Percentiles rank a stretch among this genome's conserved stretches.
Evolutionary conservation across 176 grass and related monocot species (phyloP).

Genomic region (Hordeum marinum): DNA sequence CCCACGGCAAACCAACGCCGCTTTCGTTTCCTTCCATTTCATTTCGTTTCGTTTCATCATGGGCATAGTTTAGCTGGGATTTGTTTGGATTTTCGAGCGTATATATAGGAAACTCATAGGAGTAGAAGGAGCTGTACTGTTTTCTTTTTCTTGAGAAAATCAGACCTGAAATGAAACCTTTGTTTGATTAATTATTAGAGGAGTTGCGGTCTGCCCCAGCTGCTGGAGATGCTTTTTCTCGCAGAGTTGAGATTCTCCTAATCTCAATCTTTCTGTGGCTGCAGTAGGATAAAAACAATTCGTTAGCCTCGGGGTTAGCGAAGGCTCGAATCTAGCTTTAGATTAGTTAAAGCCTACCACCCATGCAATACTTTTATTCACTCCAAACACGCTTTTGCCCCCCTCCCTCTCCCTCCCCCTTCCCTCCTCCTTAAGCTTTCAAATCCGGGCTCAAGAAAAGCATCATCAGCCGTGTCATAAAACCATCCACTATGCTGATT

Average conservation of each 20-base stretch:
- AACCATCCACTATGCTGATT: background rate
- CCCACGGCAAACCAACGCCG: conserved; percentile 40
- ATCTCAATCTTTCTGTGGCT: conserved; percentile 44
- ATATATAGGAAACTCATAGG: background rate
- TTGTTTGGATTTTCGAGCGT: background rate
- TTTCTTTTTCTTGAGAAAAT: background rate
- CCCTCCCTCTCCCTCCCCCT: background rate
- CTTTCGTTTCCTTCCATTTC: conserved; percentile 31
- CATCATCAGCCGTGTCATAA: conserved; percentile 28
- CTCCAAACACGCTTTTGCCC: conserved; percentile 48
- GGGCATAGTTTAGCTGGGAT: background rate
- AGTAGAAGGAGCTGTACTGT: background rate
- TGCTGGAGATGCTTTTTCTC: conserved; percentile 34
- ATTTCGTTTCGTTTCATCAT: no score
- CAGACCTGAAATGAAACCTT: background rate
- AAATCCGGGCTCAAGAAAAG: conserved; percentile 29
- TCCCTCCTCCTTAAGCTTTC: conserved; percentile 24
- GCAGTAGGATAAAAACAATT: conserved; percentile 39
- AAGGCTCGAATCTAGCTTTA: conserved; percentile 61
- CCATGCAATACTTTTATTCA: conserved; percentile 50
- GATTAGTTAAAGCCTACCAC: conserved; percentile 49
- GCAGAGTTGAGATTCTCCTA: conserved; percentile 44
- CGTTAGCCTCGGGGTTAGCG: conserved; percentile 37
- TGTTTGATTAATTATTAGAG: conserved; percentile 14
- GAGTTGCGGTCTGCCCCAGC: background rate